Percentiles rank a stretch among this genome's conserved stretches.
phyloP scores from a whole-genome alignment of 1,139 yeast genomes.

The Hyphopichia burtonii region DNA sequence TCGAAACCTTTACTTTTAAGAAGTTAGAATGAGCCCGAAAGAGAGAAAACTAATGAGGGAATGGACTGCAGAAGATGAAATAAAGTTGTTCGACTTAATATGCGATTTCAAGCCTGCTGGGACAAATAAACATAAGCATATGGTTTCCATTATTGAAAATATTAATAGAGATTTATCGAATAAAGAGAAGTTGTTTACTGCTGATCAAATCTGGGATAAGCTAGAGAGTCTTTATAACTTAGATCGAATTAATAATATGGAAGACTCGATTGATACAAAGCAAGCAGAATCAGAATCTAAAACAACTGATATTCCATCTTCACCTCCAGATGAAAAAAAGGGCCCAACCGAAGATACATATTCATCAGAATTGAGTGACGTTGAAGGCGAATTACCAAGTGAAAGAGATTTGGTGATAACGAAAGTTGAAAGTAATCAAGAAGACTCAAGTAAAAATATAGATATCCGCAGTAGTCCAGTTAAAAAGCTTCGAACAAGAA shows the following conservation, averaged over 20 bases:
- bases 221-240: constrained; percentile 54
- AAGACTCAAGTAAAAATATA: background rate
- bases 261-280: constrained; percentile 20
- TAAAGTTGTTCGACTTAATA: constrained; percentile 59
- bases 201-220: constrained; percentile 59
- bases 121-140: constrained; percentile 54
- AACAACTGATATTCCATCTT: constrained; percentile 1
- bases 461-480: background rate
- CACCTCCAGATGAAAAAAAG: constrained; percentile 2
- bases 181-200: constrained; percentile 32
- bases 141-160: constrained; percentile 53
- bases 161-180: constrained; percentile 37
- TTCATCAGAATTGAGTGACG: constrained; percentile 7
- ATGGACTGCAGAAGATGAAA: constrained; percentile 69
- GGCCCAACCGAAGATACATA: constrained; percentile 12
- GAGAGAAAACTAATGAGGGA: constrained; percentile 13
- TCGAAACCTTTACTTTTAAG: no score
- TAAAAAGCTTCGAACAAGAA: background rate
- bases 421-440: constrained; percentile 1
- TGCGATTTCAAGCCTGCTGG: constrained; percentile 73
- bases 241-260: constrained; percentile 53
- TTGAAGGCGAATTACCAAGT: constrained; percentile 4
- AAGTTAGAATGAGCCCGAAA: background rate
- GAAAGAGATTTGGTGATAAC: constrained; percentile 3
- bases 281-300: background rate